phyloP scores from a whole-genome alignment of 257 asterid species.

The Verbena officinalis region DNA sequence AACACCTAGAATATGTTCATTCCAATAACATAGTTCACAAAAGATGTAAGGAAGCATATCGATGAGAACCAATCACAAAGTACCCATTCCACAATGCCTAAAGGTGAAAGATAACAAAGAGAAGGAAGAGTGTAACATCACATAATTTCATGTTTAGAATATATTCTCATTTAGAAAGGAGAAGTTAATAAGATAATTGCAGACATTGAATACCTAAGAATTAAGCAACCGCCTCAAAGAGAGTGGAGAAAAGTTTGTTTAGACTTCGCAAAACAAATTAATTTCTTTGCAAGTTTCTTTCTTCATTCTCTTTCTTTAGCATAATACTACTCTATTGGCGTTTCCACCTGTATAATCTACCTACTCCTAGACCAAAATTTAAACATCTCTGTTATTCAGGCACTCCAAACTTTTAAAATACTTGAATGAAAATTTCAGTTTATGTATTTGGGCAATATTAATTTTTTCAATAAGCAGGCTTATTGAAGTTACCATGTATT shows the following conservation, averaged over 20 bases:
- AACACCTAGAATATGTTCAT: neutral
- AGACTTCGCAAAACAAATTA: slow-evolving; percentile 10
- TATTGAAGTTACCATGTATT: slow-evolving; percentile 60
- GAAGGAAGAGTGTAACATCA: neutral
- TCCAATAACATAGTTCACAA: slow-evolving; percentile 4
- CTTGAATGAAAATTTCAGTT: slow-evolving; percentile 8
- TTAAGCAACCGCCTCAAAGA: slow-evolving; percentile 9
- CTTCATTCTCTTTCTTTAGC: neutral
- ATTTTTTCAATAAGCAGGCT: slow-evolving; percentile 2
- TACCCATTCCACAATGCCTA: neutral
- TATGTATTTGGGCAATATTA: neutral
- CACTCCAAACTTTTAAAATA: slow-evolving; percentile 11
- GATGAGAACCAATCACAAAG: neutral
- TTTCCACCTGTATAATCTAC: too few species aligned
- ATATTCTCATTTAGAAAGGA: neutral
- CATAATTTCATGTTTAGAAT: neutral
- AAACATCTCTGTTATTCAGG: neutral
- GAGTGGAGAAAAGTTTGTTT: slow-evolving; percentile 2
- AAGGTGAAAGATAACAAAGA: neutral
- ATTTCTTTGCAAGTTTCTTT: neutral
- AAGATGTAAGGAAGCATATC: neutral
- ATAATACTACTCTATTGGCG: neutral
- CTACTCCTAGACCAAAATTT: slow-evolving; percentile 10
- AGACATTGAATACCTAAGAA: neutral
- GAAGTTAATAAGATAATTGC: neutral